Evolutionary conservation across 1,139 yeast species (phyloP).

Genomic region (Yamadazyma aaseri): DNA sequence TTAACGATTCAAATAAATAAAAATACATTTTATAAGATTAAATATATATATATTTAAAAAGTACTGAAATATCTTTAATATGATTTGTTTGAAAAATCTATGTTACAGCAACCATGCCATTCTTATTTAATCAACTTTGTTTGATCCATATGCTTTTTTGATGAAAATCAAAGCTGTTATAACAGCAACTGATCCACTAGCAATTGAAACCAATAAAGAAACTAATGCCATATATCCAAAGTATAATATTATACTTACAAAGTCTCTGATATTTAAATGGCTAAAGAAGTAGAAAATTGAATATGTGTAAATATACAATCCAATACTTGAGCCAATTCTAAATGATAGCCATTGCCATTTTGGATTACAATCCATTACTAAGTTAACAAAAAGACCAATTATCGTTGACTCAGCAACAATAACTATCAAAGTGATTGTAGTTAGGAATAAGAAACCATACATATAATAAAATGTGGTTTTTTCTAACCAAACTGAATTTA

Average conservation of each 20-base stretch:
- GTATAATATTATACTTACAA: conserved; percentile 68
- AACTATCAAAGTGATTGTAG: conserved; percentile 56
- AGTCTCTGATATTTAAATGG: conserved; percentile 58
- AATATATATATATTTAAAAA: neutral
- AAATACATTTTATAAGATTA: conserved; percentile 2
- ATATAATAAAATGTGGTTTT: conserved; percentile 75
- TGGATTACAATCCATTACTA: conserved; percentile 58
- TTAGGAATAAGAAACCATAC: conserved; percentile 73
- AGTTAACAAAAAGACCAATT: conserved; percentile 63
- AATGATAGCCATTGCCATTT: conserved; percentile 88
- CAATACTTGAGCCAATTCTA: conserved; percentile 66
- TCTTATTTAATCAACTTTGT: conserved; percentile 50
- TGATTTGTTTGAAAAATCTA: no score
- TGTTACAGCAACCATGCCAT: conserved; percentile 2
- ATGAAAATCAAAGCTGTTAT: conserved; percentile 62
- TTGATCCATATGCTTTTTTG: conserved; percentile 54
- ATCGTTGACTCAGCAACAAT: conserved; percentile 75
- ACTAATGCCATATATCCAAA: conserved; percentile 71
- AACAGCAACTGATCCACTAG: conserved; percentile 77
- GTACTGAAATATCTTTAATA: no score
- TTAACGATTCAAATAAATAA: conserved; percentile 7
- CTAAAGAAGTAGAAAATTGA: conserved; percentile 65
- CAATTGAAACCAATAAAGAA: conserved; percentile 60
- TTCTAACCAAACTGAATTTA: conserved; percentile 78
- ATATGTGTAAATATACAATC: conserved; percentile 68